phyloP scores from a whole-genome alignment of 371 early-diverging fungal species.

The Mycotypha africana region DNA sequence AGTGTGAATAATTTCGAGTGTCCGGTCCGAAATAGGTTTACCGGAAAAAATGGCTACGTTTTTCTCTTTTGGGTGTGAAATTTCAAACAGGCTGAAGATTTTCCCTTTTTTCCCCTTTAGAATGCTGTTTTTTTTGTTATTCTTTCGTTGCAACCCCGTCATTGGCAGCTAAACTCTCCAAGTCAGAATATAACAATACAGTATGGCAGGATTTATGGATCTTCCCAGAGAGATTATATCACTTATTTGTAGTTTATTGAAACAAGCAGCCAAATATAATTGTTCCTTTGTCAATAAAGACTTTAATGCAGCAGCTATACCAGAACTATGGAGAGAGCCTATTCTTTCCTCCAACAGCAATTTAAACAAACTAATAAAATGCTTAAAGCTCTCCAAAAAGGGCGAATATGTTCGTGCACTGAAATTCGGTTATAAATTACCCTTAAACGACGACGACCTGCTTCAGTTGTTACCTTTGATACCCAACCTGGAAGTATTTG shows the following conservation, averaged over 20 bases:
- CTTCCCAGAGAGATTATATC: conserved; percentile 19
- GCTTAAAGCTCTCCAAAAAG: conserved; percentile 9
- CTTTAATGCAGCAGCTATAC: conserved; percentile 16
- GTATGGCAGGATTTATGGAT: conserved; percentile 14
- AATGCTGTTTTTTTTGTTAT: not conserved
- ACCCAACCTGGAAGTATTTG: conserved; percentile 33
- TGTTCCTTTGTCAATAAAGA: conserved; percentile 18
- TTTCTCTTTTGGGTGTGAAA: too few relatives aligned
- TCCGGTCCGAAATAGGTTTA: not conserved
- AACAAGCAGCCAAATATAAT: conserved; percentile 16
- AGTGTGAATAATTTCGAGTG: not conserved
- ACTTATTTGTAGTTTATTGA: conserved; percentile 14
- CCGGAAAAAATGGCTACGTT: too few relatives aligned
- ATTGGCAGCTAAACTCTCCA: too few relatives aligned
- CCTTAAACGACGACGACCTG: conserved; percentile 21
- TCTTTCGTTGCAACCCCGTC: too few relatives aligned
- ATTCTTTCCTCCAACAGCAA: not conserved
- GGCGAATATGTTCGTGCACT: conserved; percentile 15
- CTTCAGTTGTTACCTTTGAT: conserved; percentile 13
- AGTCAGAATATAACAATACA: too few relatives aligned
- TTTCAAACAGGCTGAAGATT: too few relatives aligned
- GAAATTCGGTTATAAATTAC: conserved; percentile 8
- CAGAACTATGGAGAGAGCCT: conserved; percentile 24
- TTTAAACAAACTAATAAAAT: conserved; percentile 15
- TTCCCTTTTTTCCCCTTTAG: too few relatives aligned